Base-by-base conservation (phyloP, 2,329 filamentous ascomycete genomes). In the Cladobotryum protrusum region DNA sequence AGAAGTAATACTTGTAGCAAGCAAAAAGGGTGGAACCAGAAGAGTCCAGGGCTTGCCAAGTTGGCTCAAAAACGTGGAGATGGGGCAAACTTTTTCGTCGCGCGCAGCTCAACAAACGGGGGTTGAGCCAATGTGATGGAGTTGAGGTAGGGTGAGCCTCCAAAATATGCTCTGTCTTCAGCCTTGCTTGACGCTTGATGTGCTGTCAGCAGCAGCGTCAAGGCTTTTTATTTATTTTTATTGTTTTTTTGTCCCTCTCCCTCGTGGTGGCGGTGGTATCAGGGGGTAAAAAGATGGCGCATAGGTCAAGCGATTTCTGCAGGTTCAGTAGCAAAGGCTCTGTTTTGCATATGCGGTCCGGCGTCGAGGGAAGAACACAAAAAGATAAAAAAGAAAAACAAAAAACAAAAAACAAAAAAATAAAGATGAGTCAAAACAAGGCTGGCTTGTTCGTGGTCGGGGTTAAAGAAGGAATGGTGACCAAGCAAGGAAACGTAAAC, bases 1-100 rank as follows among this genome's bases (percentile, higher is more conserved):
- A 40, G 45, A 48, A 40, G 32, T 46, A 37, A 39, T 50, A 50
- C 48, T 43, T 50, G 12, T 42, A 15, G 48, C 43, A 39, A 45
- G 40, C 13, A n/a, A 43, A n/a, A 35, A 29, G 42, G 40, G 50
- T 45, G 50, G 50, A 43, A 49, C 50, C 49, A 42, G 24, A 29
- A 29, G 6, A 29, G 24, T 29, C 24, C 24, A 50, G 44, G 54
- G 48, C 46, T 46, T 50, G 45, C 47, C 37, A 52, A 46, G 50
- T 41, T 49, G 42, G 41, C 33, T 41, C 46, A 44, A 45, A n/a
- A 51, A 6, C 46, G 54, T 52, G 54, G 52, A 55, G 49, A 53
- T 49, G 40, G 50, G 48, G 43, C 34, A 55, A 48, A 52, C 36
- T 52, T 49, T 53, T 50, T 55, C 6, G 24, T 29, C 24, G 24